phyloP scores from a whole-genome alignment of 495 filamentous ascomycete genomes.

The Lentithecium fluviatile region DNA sequence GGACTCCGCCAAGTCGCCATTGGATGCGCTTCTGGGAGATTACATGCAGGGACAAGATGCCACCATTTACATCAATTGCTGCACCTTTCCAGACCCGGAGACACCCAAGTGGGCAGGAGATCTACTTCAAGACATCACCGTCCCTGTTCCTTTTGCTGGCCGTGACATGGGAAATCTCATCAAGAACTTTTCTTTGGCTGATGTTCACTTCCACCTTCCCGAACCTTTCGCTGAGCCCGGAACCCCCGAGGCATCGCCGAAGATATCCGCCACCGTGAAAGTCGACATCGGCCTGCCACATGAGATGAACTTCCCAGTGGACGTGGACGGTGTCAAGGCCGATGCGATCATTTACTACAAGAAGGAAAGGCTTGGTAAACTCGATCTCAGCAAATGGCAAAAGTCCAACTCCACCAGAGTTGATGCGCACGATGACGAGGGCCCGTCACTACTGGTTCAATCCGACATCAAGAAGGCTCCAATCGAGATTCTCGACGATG shows the following conservation, averaged over 20 bases:
- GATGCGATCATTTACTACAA: slow-evolving; percentile 76
- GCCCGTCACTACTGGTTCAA: slow-evolving; percentile 63
- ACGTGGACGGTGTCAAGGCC: slow-evolving; percentile 72
- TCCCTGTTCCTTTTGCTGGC: slow-evolving; percentile 82
- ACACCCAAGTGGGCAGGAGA: slow-evolving; percentile 80
- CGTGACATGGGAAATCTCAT: slow-evolving; percentile 76
- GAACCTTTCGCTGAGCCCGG: slow-evolving; percentile 71
- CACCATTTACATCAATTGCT: slow-evolving; percentile 77
- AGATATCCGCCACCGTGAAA: slow-evolving; percentile 76
- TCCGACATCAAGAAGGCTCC: slow-evolving; percentile 75
- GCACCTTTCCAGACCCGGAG: slow-evolving; percentile 58
- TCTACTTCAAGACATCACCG: slow-evolving; percentile 73
- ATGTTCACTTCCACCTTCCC: slow-evolving; percentile 82
- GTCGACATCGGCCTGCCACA: slow-evolving; percentile 73
- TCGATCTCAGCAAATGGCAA: slow-evolving; percentile 81
- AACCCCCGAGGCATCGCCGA: slow-evolving; percentile 70
- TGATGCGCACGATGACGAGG: slow-evolving; percentile 51
- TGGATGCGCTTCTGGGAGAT: slow-evolving; percentile 76
- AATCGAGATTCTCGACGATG: slow-evolving; percentile 72
- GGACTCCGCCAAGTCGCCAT: slow-evolving; percentile 68
- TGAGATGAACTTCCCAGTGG: slow-evolving; percentile 78
- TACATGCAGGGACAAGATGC: slow-evolving; percentile 78
- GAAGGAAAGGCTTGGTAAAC: slow-evolving; percentile 67
- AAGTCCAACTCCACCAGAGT: slow-evolving; percentile 73
- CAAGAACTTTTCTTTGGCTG: slow-evolving; percentile 76